Percentiles rank a stretch among this genome's conserved stretches.
These are phyloP conservation scores for Actinomortierella ambigua DNA, from an alignment of 371 early-diverging fungal species.

Conservation along the genomic window DNA sequence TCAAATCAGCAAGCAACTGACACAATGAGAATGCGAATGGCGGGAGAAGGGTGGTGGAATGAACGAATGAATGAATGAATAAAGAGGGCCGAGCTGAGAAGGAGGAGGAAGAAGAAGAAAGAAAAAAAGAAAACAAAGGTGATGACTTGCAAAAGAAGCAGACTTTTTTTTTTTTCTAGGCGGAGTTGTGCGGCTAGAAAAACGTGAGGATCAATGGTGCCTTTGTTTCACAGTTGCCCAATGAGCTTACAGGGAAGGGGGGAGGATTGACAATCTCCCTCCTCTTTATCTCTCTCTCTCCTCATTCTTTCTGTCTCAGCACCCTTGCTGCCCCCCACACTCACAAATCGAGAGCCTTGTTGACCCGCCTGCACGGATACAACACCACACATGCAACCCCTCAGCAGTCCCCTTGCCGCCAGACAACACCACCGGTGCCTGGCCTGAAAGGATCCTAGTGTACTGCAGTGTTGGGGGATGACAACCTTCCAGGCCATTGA, in stretches of 20 bases:
- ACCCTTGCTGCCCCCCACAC: no score
- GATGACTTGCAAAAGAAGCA: no score
- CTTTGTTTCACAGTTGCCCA: slow-evolving; percentile 7
- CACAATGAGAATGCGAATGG: no score
- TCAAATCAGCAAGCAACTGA: no score
- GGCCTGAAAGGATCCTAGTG: not conserved
- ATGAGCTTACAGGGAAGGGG: no score
- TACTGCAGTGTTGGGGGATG: not conserved
- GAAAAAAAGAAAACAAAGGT: not conserved
- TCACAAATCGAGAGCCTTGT: not conserved
- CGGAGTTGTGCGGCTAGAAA: not conserved
- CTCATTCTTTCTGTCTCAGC: not conserved
- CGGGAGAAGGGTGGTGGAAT: no score
- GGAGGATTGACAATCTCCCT: not conserved
- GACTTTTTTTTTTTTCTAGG: not conserved
- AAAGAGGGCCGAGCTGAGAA: not conserved
- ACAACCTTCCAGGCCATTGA: not conserved
- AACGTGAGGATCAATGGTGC: slow-evolving; percentile 1
- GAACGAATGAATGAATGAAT: no score
- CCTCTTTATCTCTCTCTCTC: not conserved
- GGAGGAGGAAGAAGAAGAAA: not conserved
- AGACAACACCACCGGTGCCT: not conserved
- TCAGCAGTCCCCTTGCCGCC: not conserved
- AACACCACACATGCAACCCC: not conserved
- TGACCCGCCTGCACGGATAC: not conserved